Percentiles rank a stretch among this genome's conserved stretches.
These are phyloP conservation scores for Mycena epipterygia DNA, from an alignment of 768 basidiomycete genomes.

Conservation along the genomic window DNA sequence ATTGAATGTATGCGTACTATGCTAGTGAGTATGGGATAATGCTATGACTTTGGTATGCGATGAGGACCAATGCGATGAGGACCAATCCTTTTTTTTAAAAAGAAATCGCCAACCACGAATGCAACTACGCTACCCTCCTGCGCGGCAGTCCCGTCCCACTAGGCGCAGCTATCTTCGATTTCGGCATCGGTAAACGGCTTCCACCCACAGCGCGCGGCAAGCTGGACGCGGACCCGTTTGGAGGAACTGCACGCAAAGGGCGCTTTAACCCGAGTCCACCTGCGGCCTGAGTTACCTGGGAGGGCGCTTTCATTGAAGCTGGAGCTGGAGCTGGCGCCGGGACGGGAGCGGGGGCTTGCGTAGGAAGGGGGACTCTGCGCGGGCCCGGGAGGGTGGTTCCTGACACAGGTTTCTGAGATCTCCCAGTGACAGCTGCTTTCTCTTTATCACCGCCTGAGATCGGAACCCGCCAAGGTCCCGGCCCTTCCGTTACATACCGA, in stretches of 20 bases:
- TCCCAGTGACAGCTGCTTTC: background rate
- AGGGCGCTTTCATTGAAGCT: constrained; percentile 13
- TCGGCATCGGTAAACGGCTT: constrained; percentile 37
- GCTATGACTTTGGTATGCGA: no score
- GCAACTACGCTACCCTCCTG: constrained; percentile 17
- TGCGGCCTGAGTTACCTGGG: constrained; percentile 3
- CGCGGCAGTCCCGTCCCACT: constrained; percentile 20
- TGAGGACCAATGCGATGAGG: constrained; percentile 14
- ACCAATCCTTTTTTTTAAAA: background rate
- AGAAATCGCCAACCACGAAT: background rate
- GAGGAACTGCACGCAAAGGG: constrained; percentile 28
- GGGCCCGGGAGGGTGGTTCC: constrained; percentile 21
- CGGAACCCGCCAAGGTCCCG: constrained; percentile 55
- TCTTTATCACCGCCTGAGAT: constrained; percentile 26
- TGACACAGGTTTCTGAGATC: constrained; percentile 4
- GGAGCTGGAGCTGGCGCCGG: constrained; percentile 1
- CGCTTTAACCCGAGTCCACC: constrained; percentile 19
- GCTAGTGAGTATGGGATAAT: no score
- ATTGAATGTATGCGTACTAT: no score
- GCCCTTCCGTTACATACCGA: constrained; percentile 33
- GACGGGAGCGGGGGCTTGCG: no score
- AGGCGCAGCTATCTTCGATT: constrained; percentile 25
- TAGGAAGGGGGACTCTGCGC: constrained; percentile 26
- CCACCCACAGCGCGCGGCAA: constrained; percentile 24
- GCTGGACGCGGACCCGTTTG: constrained; percentile 20